These are phyloP conservation scores for Aciculoconidium aculeatum DNA, from an alignment of 805 yeast species.

Conservation along the genomic window DNA sequence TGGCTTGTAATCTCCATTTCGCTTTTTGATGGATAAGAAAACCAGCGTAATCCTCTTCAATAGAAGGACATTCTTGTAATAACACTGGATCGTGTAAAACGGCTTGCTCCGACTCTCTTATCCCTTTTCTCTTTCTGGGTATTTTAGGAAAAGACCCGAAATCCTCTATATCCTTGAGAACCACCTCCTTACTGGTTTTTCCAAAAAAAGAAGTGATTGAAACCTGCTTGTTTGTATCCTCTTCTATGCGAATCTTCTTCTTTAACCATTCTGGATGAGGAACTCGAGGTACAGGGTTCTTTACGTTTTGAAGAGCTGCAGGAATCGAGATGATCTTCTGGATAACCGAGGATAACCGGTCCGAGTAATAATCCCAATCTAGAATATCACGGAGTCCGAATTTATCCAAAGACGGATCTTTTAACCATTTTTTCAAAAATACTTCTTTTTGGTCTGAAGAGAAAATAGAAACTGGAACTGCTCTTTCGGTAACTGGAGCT, in stretches of 20 bases:
- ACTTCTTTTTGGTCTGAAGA: constrained; percentile 79
- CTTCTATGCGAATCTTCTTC: constrained; percentile 51
- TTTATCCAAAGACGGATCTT: constrained; percentile 66
- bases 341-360: constrained; percentile 85
- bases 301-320: constrained; percentile 85
- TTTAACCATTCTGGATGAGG: constrained; percentile 92
- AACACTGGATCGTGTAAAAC: constrained; percentile 40
- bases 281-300: constrained; percentile 92
- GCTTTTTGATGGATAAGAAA: constrained; percentile 73
- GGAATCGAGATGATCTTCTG: constrained; percentile 96
- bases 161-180: constrained; percentile 67
- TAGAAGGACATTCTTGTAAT: constrained; percentile 74
- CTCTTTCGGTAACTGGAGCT: constrained; percentile 93
- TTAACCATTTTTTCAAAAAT: constrained; percentile 81
- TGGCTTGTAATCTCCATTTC: constrained; percentile 82
- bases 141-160: no score
- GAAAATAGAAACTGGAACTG: constrained; percentile 93
- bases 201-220: constrained; percentile 55
- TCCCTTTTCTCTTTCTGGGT: constrained; percentile 35
- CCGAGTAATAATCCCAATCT: constrained; percentile 92
- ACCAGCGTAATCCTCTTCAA: constrained; percentile 58
- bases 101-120: constrained; percentile 25
- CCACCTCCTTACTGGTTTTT: constrained; percentile 32
- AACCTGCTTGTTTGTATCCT: constrained; percentile 69
- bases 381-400: constrained; percentile 85